These are phyloP conservation scores for Phlebopus sp. DNA, from an alignment of 1,284 basidiomycete genomes.

Conservation along the genomic window DNA sequence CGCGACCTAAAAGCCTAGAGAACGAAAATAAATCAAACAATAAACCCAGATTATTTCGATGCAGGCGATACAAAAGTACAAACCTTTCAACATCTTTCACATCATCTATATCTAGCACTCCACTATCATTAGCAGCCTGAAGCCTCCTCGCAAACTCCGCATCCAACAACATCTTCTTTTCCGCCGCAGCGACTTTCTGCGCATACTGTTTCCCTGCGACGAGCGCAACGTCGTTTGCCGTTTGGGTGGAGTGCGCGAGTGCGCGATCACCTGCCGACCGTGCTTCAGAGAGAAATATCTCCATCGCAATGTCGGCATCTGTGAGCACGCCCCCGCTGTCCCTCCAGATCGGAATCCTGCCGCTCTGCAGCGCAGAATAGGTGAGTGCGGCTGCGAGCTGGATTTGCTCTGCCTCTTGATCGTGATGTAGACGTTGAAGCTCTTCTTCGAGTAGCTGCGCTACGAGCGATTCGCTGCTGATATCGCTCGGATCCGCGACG, in stretches of 20 bases:
- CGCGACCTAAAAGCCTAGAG: constrained; percentile 28
- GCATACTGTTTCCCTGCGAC: constrained; percentile 34
- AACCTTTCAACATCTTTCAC: constrained; percentile 35
- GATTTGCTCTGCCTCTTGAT: constrained; percentile 32
- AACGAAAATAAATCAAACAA: no score
- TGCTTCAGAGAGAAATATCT: constrained; percentile 31
- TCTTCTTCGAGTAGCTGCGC: constrained; percentile 38
- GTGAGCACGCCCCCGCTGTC: background rate
- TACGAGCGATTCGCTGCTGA: no score
- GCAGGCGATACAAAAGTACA: no score
- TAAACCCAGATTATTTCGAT: no score
- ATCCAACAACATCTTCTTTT: constrained; percentile 38
- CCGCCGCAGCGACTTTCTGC: constrained; percentile 37
- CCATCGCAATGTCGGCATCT: constrained; percentile 33
- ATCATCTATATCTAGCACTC: constrained; percentile 26
- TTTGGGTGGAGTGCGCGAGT: constrained; percentile 35
- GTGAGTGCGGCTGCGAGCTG: constrained; percentile 32
- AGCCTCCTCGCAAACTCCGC: constrained; percentile 38
- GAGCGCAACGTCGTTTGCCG: constrained; percentile 22
- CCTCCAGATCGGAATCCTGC: constrained; percentile 13
- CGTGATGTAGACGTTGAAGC: constrained; percentile 23
- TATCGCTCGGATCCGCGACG: no score
- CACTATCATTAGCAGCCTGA: constrained; percentile 30
- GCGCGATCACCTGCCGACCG: constrained; percentile 32
- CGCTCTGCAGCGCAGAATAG: constrained; percentile 16